Percentiles rank a stretch among this genome's conserved stretches.
phyloP scores from a whole-genome alignment of 495 filamentous ascomycete species.

The Aspergillus homomorphus region DNA sequence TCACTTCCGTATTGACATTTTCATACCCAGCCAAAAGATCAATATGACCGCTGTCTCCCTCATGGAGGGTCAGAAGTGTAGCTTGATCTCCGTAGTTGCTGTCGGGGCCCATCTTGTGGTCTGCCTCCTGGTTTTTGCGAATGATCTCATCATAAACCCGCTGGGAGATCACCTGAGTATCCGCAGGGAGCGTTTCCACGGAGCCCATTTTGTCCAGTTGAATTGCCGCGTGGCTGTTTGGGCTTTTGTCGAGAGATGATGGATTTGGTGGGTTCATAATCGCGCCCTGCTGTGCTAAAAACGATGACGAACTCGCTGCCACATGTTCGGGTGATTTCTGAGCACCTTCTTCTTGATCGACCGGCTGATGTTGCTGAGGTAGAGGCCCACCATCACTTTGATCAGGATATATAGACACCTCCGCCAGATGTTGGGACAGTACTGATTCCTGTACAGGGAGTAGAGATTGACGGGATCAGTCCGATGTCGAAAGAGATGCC shows the following conservation, averaged over 20 bases:
- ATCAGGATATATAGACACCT: not conserved
- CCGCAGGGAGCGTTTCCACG: slow-evolving; percentile 35
- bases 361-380: not conserved
- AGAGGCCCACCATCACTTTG: not conserved
- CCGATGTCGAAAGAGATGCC: slow-evolving; percentile 27
- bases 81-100: slow-evolving; percentile 28
- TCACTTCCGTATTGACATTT: slow-evolving; percentile 19
- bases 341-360: slow-evolving; percentile 3
- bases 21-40: slow-evolving; percentile 46
- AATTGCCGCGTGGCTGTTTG: not conserved
- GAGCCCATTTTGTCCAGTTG: slow-evolving; percentile 32
- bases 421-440: slow-evolving; percentile 23
- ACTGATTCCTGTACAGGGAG: slow-evolving; percentile 27
- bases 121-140: slow-evolving; percentile 33
- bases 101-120: slow-evolving; percentile 18
- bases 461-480: slow-evolving; percentile 27
- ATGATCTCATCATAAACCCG: slow-evolving; percentile 50
- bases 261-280: slow-evolving; percentile 10
- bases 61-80: slow-evolving; percentile 39
- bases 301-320: not conserved
- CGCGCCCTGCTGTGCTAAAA: slow-evolving; percentile 21
- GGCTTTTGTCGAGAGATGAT: not conserved
- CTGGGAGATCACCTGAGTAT: slow-evolving; percentile 54
- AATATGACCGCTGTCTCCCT: slow-evolving; percentile 49
- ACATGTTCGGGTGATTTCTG: slow-evolving; percentile 7